Evolutionary conservation across 129 eudicot genomes (phyloP).

Genomic region (Silybum marianum): DNA sequence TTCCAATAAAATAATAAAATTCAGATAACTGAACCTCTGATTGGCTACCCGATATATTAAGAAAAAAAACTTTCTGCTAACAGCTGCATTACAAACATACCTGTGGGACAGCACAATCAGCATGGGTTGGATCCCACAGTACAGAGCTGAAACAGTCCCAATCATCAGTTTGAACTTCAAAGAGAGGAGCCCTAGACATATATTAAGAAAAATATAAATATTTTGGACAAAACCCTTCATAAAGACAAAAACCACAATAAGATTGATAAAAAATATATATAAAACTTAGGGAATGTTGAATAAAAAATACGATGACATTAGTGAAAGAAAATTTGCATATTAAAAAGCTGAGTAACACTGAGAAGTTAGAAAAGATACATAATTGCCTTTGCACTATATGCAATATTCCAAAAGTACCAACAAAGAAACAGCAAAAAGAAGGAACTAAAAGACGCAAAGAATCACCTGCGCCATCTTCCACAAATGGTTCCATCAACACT

Average conservation of each 20-base stretch:
- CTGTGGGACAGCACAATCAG: slow-evolving; percentile 99
- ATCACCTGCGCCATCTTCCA: slow-evolving; percentile 98
- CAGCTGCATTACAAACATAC: slow-evolving; percentile 32
- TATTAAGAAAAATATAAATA: neutral
- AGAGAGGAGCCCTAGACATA: slow-evolving; percentile 87
- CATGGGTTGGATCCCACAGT: slow-evolving; percentile 87
- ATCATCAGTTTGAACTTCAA: slow-evolving; percentile 89
- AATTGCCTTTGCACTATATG: neutral
- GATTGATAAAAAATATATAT: neutral
- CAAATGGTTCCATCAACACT: slow-evolving; percentile 68
- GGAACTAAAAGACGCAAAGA: neutral
- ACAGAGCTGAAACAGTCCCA: slow-evolving; percentile 89
- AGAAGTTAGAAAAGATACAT: neutral
- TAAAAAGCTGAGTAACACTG: slow-evolving; percentile 8
- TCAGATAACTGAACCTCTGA: neutral
- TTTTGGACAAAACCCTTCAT: slow-evolving; percentile 4
- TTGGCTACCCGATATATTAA: neutral
- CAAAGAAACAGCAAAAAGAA: neutral
- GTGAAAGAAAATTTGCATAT: neutral
- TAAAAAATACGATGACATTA: neutral
- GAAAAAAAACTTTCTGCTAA: neutral
- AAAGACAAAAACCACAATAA: slow-evolving; percentile 13
- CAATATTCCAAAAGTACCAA: slow-evolving; percentile 1
- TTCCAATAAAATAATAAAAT: neutral
- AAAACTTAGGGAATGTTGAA: neutral